Conservation (phyloP, 495 filamentous ascomycete genomes). For the Clavariopsis aquatica region DNA sequence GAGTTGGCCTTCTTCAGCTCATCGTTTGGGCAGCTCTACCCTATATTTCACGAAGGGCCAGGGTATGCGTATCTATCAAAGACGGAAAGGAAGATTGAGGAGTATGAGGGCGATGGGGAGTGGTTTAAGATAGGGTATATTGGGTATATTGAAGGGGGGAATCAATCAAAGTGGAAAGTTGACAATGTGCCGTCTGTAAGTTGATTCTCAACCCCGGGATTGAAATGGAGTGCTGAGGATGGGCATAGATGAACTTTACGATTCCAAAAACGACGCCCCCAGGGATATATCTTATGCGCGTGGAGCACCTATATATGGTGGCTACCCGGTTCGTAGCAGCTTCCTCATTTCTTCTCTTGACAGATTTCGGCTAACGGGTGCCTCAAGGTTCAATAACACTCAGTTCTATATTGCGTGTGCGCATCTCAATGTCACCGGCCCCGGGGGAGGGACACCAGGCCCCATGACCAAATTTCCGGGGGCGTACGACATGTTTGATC, state of each 20-base stretch:
- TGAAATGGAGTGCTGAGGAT: background rate
- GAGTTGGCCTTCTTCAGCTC: constrained; percentile 4
- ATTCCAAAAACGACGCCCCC: constrained; percentile 14
- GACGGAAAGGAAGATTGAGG: background rate
- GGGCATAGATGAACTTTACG: constrained; percentile 8
- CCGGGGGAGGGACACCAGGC: constrained; percentile 36
- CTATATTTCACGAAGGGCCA: constrained; percentile 8
- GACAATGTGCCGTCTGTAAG: background rate
- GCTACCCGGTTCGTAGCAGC: too few relatives aligned
- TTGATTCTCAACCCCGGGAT: background rate
- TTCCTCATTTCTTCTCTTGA: too few relatives aligned
- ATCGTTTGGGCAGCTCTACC: background rate
- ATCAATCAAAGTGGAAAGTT: background rate
- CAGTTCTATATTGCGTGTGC: constrained; percentile 16
- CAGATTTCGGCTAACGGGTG: too few relatives aligned
- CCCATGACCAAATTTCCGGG: constrained; percentile 43
- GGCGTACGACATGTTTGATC: constrained; percentile 3
- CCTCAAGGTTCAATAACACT: background rate
- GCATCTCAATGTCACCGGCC: constrained; percentile 4
- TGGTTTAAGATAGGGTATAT: constrained; percentile 11
- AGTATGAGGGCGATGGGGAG: constrained; percentile 13
- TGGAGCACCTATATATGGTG: constrained; percentile 1
- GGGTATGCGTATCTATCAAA: constrained; percentile 5
- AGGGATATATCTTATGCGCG: constrained; percentile 9
- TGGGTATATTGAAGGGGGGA: background rate